Conservation (phyloP, 306 rosid genomes). For the Arachis hypogaea region DNA sequence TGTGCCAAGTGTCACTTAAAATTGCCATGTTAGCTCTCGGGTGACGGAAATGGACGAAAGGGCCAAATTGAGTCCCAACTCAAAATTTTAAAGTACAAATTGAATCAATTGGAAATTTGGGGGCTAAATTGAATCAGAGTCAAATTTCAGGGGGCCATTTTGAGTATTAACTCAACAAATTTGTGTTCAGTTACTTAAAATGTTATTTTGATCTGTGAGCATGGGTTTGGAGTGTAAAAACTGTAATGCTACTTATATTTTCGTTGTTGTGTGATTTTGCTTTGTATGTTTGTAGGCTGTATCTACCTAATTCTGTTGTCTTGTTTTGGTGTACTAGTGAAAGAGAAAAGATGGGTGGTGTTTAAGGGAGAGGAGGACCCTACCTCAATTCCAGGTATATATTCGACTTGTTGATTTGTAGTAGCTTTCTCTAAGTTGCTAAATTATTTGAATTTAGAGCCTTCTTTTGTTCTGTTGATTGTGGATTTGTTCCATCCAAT, state of each 20-base stretch:
- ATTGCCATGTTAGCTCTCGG: too few relatives aligned
- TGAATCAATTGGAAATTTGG: too few relatives aligned
- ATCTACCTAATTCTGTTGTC: conserved; percentile 38
- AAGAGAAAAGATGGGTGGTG: conserved; percentile 96
- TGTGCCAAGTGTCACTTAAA: too few relatives aligned
- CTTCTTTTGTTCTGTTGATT: conserved; percentile 3
- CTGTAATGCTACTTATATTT: conserved; percentile 1
- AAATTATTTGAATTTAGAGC: not conserved
- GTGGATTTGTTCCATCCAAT: conserved; percentile 1
- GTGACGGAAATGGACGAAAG: too few relatives aligned
- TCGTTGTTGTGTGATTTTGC: not conserved
- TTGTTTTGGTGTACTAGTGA: conserved; percentile 57
- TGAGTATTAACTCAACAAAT: too few relatives aligned
- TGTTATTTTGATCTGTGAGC: conserved; percentile 10
- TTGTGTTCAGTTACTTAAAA: conserved; percentile 12
- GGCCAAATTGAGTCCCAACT: too few relatives aligned
- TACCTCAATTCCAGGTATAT: conserved; percentile 84
- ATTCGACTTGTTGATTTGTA: not conserved
- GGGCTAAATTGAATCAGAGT: too few relatives aligned
- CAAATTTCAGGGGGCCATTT: too few relatives aligned
- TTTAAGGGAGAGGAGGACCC: conserved; percentile 94
- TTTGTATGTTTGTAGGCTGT: conserved; percentile 4
- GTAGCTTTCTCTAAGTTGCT: conserved; percentile 26
- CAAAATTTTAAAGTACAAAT: too few relatives aligned
- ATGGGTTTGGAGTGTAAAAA: conserved; percentile 30